phyloP scores from a whole-genome alignment of 1,284 basidiomycete species.

The Ganoderma leucocontextum region DNA sequence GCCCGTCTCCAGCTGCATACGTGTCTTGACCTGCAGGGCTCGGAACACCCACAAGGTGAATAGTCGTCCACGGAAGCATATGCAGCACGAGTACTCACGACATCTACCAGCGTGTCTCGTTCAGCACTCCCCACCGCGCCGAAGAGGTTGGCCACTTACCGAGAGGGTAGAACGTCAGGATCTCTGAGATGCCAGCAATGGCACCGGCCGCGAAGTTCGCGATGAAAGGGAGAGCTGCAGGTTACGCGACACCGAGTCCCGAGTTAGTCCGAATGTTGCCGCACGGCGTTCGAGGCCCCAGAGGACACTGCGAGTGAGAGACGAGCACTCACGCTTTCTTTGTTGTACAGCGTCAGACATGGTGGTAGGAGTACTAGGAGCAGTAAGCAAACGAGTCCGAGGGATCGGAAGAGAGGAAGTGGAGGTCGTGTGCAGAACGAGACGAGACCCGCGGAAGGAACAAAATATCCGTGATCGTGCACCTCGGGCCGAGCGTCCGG shows the following conservation, averaged over 20 bases:
- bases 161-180: constrained; percentile 92
- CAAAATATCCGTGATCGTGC: background rate
- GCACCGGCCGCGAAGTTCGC: constrained; percentile 46
- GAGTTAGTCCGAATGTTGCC: background rate
- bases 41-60: constrained; percentile 35
- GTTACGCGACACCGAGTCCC: background rate
- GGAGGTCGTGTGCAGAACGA: constrained; percentile 7
- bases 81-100: constrained; percentile 39
- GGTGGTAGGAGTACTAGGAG: constrained; percentile 8
- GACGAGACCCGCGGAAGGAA: background rate
- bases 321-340: constrained; percentile 29
- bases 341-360: constrained; percentile 29
- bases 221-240: constrained; percentile 43
- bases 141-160: constrained; percentile 59
- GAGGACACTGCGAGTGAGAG: background rate
- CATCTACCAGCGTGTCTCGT: constrained; percentile 35
- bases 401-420: background rate
- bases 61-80: constrained; percentile 33
- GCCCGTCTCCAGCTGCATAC: constrained; percentile 94
- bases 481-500: background rate
- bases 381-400: background rate
- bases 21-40: constrained; percentile 85
- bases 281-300: constrained; percentile 2
- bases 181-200: constrained; percentile 71
- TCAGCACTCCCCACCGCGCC: background rate